Base-by-base conservation (phyloP, 2,329 filamentous ascomycete species). In the Diaporthe eres region DNA sequence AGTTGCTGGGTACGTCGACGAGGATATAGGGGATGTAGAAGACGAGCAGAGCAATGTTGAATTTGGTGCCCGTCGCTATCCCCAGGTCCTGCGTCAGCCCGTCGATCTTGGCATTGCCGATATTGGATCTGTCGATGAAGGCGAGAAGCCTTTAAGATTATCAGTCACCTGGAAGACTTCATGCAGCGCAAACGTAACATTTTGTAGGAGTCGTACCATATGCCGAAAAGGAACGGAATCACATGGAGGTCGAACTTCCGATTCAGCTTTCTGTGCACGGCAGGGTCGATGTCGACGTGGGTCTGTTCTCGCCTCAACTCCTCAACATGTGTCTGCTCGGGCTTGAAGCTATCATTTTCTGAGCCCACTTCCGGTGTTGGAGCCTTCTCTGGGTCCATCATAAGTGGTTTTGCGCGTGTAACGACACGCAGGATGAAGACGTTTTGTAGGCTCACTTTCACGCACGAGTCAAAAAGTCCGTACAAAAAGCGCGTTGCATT, bases 11-110 rank as follows among this genome's bases (percentile, higher is more conserved):
- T 0, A 89, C 88, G 79, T 94, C 92, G 76, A 92, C 92, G 19
- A 93, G 84, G 1, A 92, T 86, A 80, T 94, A 94, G 2, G 91
- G 92, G 51, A 94, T 87, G 85, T 94, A 94, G 84, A 95, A 94
- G 75, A 94, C 87, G 13, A 82, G 80, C 10, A 91, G 85, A 15
- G 88, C 85, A 6, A 90, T 83, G 81, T 93, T 93, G 82, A 93
- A 94, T 80, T 90, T 85, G 22, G 87, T 87, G 53, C 81, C 82
- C 19, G 87, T 84, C 1, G 86, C 87, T 85, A 94, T 90, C 42
- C 87, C 76, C 47, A 81, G 74, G 65, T 80, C 78, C 61, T 86
- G 70, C 63, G 81, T 78, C 47, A 83, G 78, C 44, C 81, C 81
- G 71, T 80, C 82, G 74, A 90, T 88, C 81, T 88, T 89, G n/a